A percentile compares a stretch with the other conserved stretches of the same genome.
Evolutionary conservation across 139 green algal genomes (phyloP).

Genomic region (Helicosporidium sp.): DNA sequence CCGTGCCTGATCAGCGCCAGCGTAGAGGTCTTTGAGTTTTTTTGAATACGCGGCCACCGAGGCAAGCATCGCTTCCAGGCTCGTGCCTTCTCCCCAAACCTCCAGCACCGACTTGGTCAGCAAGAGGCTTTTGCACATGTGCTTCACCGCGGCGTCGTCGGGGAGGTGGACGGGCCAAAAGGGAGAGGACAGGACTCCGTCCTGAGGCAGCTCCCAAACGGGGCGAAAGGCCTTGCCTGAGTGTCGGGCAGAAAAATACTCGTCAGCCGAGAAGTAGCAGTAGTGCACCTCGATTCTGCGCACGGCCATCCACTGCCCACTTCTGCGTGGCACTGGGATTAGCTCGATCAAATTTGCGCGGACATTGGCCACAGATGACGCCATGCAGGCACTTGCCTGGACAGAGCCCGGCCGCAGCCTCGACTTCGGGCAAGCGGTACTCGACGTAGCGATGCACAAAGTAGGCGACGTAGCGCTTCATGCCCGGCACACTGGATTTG

Average conservation of each 20-base stretch:
- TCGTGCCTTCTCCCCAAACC: conserved; percentile 58
- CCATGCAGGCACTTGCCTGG: too few relatives aligned
- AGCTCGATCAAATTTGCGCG: too few relatives aligned
- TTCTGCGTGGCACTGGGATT: too few relatives aligned
- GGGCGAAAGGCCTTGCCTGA: too few relatives aligned
- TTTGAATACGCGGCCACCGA: conserved; percentile 6
- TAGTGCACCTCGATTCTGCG: too few relatives aligned
- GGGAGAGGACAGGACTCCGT: conserved; percentile 14
- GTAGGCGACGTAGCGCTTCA: conserved; percentile 21
- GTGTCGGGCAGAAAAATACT: too few relatives aligned
- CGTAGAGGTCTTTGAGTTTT: conserved; percentile 17
- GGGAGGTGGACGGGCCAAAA: conserved; percentile 45
- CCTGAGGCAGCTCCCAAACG: conserved; percentile 8
- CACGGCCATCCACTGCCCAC: too few relatives aligned
- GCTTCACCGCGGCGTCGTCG: conserved; percentile 10
- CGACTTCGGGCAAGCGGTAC: conserved; percentile 43
- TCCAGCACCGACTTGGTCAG: conserved; percentile 42
- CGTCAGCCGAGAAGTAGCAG: too few relatives aligned
- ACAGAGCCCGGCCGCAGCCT: conserved; percentile 31
- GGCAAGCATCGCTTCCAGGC: conserved; percentile 23
- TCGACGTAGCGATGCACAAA: conserved; percentile 50
- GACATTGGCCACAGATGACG: too few relatives aligned
- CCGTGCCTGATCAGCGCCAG: not conserved
- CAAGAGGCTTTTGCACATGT: conserved; percentile 14
- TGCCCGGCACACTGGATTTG: not conserved